phyloP scores from a whole-genome alignment of 306 rosid species.

The Citrullus mucosospermus region DNA sequence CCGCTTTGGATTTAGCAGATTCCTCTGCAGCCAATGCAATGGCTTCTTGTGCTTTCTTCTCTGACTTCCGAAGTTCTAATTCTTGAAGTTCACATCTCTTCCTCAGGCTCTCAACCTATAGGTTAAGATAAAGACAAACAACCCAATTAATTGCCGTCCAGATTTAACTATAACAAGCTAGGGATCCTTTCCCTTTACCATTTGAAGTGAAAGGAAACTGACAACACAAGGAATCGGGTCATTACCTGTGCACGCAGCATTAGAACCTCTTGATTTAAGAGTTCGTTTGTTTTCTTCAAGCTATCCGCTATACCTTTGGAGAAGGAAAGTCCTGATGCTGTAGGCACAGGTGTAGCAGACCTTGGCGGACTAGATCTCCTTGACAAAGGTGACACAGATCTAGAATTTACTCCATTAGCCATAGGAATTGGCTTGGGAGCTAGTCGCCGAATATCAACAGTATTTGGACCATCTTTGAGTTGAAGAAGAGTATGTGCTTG shows the following conservation, averaged over 20 bases:
- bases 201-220: background rate
- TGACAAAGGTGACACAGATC: conserved; percentile 86
- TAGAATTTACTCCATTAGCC: conserved; percentile 64
- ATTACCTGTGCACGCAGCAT: conserved; percentile 74
- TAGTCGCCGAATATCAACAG: conserved; percentile 53
- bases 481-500: conserved; percentile 71
- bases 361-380: conserved; percentile 91
- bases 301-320: conserved; percentile 68
- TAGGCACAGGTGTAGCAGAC: conserved; percentile 87
- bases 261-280: conserved; percentile 68
- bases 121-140: conserved; percentile 4
- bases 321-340: conserved; percentile 90
- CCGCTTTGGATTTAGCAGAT: conserved; percentile 69
- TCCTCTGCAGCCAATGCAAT: conserved; percentile 72
- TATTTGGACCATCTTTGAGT: conserved; percentile 68
- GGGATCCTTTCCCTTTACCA: background rate
- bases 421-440: conserved; percentile 66
- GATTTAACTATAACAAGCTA: background rate
- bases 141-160: background rate
- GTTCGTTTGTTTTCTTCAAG: conserved; percentile 85
- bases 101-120: conserved; percentile 70
- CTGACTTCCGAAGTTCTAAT: conserved; percentile 57
- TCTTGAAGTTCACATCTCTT: conserved; percentile 72
- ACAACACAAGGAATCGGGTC: background rate
- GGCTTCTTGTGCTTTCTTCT: conserved; percentile 78